These are phyloP conservation scores for Vishniacozyma victoriae DNA, from an alignment of 768 basidiomycete species.

Conservation along the genomic window DNA sequence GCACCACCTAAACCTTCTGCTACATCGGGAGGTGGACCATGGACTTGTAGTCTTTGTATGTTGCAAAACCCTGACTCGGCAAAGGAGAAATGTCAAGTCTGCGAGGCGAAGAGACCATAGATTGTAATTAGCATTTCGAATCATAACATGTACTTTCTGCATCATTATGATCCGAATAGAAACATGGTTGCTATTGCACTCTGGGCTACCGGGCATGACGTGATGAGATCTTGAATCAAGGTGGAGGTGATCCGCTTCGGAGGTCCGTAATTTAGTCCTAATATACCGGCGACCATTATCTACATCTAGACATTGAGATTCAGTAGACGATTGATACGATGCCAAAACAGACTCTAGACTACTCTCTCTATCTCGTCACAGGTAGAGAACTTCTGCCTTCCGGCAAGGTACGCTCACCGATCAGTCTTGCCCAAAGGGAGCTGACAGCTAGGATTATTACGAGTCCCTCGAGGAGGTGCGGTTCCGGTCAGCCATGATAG, in stretches of 20 bases:
- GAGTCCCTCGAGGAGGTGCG: slow-evolving; percentile 68
- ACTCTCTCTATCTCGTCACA: slow-evolving; percentile 77
- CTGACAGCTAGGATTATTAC: slow-evolving; percentile 57
- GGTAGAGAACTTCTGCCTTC: slow-evolving; percentile 69
- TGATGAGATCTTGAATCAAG: too few relatives aligned
- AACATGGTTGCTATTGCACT: too few relatives aligned
- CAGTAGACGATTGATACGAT: too few relatives aligned
- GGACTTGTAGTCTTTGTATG: slow-evolving; percentile 59
- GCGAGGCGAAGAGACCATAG: slow-evolving; percentile 48
- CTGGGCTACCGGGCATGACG: too few relatives aligned
- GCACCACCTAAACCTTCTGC: not conserved
- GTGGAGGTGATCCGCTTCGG: too few relatives aligned
- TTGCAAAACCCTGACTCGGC: slow-evolving; percentile 49
- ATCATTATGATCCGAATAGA: too few relatives aligned
- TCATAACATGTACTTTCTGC: too few relatives aligned
- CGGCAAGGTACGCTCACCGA: slow-evolving; percentile 57
- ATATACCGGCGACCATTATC: too few relatives aligned
- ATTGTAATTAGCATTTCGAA: too few relatives aligned
- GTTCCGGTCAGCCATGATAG: slow-evolving; percentile 31
- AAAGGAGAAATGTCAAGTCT: slow-evolving; percentile 52
- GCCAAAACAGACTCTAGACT: slow-evolving; percentile 42
- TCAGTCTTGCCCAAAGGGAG: slow-evolving; percentile 3
- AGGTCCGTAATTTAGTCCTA: too few relatives aligned
- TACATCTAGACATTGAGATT: too few relatives aligned
- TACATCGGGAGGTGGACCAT: slow-evolving; percentile 34